Conservation (phyloP, 2,329 filamentous ascomycete genomes). For the Coccinonectria pachysandricola region DNA sequence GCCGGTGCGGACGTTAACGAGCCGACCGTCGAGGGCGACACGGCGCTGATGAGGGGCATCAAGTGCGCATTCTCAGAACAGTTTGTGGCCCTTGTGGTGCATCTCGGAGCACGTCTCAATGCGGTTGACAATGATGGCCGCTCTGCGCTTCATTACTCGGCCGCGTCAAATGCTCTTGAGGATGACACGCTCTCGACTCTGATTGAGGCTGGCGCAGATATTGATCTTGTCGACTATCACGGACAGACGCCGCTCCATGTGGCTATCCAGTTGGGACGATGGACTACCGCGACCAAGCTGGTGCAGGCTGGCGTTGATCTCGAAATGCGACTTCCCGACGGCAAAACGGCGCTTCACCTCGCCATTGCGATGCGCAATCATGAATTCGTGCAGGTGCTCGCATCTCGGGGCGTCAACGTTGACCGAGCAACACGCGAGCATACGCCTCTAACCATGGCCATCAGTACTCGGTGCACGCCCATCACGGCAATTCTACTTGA, state of each 20-base stretch:
- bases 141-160: slow-evolving; percentile 18
- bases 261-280: slow-evolving; percentile 15
- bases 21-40: slow-evolving; percentile 17
- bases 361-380: slow-evolving; percentile 19
- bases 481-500: slow-evolving; percentile 18
- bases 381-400: slow-evolving; percentile 16
- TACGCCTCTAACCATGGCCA: slow-evolving; percentile 18
- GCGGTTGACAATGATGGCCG: slow-evolving; percentile 16
- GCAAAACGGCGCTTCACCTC: slow-evolving; percentile 18
- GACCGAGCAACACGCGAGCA: slow-evolving; percentile 16
- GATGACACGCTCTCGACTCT: slow-evolving; percentile 16
- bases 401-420: slow-evolving; percentile 18
- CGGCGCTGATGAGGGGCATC: slow-evolving; percentile 18
- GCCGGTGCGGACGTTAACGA: slow-evolving; percentile 19
- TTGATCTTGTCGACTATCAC: slow-evolving; percentile 16
- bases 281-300: slow-evolving; percentile 14
- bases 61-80: slow-evolving; percentile 19
- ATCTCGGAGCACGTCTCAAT: slow-evolving; percentile 14
- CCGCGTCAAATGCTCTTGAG: slow-evolving; percentile 17
- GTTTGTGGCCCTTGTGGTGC: slow-evolving; percentile 16
- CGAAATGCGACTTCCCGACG: slow-evolving; percentile 15
- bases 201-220: slow-evolving; percentile 14
- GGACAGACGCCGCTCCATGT: slow-evolving; percentile 17
- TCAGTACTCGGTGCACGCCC: slow-evolving; percentile 15
- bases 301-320: slow-evolving; percentile 18